Percentiles rank a stretch among this genome's conserved stretches.
phyloP scores from a whole-genome alignment of 2,329 filamentous ascomycete genomes.

The Microsporum ferrugineum region DNA sequence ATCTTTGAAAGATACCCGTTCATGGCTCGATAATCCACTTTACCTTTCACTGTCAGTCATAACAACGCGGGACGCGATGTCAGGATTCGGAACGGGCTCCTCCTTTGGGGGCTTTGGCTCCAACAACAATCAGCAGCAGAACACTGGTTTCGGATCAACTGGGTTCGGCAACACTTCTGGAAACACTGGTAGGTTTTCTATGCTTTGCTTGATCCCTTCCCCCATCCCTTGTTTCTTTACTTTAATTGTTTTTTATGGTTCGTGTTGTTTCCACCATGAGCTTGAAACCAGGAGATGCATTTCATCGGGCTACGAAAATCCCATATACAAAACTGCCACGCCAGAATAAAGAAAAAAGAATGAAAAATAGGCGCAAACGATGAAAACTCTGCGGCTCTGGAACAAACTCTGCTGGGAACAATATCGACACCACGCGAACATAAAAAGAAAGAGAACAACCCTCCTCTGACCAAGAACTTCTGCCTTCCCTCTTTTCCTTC shows the following conservation, averaged over 20 bases:
- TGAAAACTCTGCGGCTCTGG: slow-evolving; percentile 5
- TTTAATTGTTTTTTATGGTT: slow-evolving; percentile 7
- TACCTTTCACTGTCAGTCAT: not conserved
- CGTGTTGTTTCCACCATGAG: slow-evolving; percentile 4
- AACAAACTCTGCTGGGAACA: slow-evolving; percentile 4
- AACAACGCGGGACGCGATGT: slow-evolving; percentile 9
- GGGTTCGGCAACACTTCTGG: slow-evolving; percentile 9
- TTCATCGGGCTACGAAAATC: not conserved
- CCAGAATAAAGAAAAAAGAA: not conserved
- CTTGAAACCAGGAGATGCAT: slow-evolving; percentile 3
- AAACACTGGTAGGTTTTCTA: slow-evolving; percentile 12
- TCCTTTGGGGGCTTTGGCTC: slow-evolving; percentile 14
- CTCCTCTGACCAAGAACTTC: slow-evolving; percentile 1
- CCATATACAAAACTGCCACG: not conserved
- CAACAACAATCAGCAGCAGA: slow-evolving; percentile 11
- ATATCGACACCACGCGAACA: not conserved
- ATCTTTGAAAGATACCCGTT: not conserved
- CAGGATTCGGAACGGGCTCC: slow-evolving; percentile 13
- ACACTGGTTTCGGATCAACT: slow-evolving; percentile 12
- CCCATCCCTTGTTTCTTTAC: not conserved
- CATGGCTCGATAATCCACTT: not conserved
- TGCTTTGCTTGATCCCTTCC: not conserved
- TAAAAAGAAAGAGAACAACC: slow-evolving; percentile 4
- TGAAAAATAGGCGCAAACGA: not conserved
- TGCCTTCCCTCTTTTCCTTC: slow-evolving; percentile 5